Conservation (phyloP, 78 protist species). For the Dictyostelium purpureum region DNA sequence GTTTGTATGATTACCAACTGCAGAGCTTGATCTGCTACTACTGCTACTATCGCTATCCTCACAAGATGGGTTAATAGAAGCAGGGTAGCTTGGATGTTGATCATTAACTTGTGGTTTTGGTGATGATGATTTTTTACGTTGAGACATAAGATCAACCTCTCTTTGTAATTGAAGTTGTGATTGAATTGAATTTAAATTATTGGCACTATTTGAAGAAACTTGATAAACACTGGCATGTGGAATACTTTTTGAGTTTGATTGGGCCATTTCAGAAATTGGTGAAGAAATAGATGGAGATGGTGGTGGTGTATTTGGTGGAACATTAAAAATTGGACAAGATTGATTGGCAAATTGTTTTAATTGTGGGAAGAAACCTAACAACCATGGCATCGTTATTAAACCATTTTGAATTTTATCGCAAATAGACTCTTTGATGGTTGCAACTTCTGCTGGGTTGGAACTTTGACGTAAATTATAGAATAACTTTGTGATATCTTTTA, state of each 20-base stretch:
- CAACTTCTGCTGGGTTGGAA: constrained; percentile 5
- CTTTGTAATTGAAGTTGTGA: constrained; percentile 40
- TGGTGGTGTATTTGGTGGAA: constrained; percentile 77
- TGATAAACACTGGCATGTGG: constrained; percentile 10
- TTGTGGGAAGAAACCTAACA: constrained; percentile 56
- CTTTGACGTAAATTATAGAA: constrained; percentile 16
- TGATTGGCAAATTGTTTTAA: constrained; percentile 24
- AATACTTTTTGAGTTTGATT: not conserved
- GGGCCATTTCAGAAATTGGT: constrained; percentile 21
- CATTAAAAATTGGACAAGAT: constrained; percentile 6
- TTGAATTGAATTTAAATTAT: not conserved
- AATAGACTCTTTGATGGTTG: constrained; percentile 9
- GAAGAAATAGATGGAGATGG: constrained; percentile 56
- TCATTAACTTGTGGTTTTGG: not conserved
- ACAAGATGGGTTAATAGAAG: not conserved
- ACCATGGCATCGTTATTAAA: constrained; percentile 41
- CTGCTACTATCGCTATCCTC: not conserved
- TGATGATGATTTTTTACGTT: not conserved
- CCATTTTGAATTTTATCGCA: constrained; percentile 41
- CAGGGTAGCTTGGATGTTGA: not conserved
- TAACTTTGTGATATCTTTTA: constrained; percentile 18
- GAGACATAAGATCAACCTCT: not conserved
- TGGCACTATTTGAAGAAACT: constrained; percentile 13
- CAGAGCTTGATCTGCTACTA: not conserved
- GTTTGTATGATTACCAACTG: not conserved